Evolutionary conservation across 2,329 filamentous ascomycete genomes (phyloP).

Genomic region (Aspergillus alliaceus): DNA sequence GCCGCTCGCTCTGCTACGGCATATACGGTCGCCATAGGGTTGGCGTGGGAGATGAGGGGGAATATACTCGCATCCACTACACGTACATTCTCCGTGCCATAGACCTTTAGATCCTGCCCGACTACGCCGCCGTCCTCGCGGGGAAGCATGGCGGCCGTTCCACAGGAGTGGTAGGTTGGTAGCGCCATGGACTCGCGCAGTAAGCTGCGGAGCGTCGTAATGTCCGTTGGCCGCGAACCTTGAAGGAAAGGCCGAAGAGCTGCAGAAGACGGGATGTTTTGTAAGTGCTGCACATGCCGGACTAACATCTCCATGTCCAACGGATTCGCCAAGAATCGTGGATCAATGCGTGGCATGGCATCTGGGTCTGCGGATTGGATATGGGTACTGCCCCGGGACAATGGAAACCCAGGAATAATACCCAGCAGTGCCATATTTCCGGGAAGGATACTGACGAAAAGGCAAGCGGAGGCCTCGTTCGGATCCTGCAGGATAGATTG

Average conservation of each 20-base stretch:
- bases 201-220: background rate
- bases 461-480: slow-evolving; percentile 11
- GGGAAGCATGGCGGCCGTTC: slow-evolving; percentile 8
- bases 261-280: slow-evolving; percentile 9
- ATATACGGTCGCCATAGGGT: background rate
- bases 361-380: slow-evolving; percentile 31
- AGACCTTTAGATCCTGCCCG: slow-evolving; percentile 3
- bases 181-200: background rate
- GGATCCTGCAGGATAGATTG: slow-evolving; percentile 13
- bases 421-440: background rate
- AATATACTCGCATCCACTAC: slow-evolving; percentile 9
- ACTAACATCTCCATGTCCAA: slow-evolving; percentile 45
- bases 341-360: slow-evolving; percentile 44
- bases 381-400: slow-evolving; percentile 33
- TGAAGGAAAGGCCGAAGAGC: background rate
- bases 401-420: slow-evolving; percentile 27
- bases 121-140: slow-evolving; percentile 8
- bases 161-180: slow-evolving; percentile 3
- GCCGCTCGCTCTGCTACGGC: background rate
- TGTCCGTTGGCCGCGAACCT: background rate
- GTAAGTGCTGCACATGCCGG: slow-evolving; percentile 23
- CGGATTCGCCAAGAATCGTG: slow-evolving; percentile 43
- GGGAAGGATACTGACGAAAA: slow-evolving; percentile 13
- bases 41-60: background rate
- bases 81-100: slow-evolving; percentile 8